These are phyloP conservation scores for Phytophthora citrophthora DNA, from an alignment of 352 stramenopile species.

Conservation along the genomic window DNA sequence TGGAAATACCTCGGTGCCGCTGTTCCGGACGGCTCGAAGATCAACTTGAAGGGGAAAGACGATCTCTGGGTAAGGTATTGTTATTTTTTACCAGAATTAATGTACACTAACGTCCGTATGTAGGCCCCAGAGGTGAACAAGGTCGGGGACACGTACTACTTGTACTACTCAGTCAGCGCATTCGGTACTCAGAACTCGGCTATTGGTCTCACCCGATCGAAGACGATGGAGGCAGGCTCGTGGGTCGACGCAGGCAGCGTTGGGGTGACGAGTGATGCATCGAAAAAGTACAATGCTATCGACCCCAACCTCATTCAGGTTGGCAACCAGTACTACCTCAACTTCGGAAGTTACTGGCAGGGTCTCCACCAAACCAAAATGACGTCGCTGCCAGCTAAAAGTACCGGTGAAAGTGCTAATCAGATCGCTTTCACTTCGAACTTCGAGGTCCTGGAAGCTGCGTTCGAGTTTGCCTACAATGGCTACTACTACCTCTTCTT, in stretches of 20 bases:
- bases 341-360: slow-evolving; percentile 56
- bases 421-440: slow-evolving; percentile 44
- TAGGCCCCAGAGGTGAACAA: slow-evolving; percentile 55
- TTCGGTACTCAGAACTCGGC: slow-evolving; percentile 55
- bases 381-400: slow-evolving; percentile 30
- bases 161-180: slow-evolving; percentile 65
- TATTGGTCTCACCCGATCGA: slow-evolving; percentile 49
- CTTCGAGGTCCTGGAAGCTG: slow-evolving; percentile 45
- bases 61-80: slow-evolving; percentile 16
- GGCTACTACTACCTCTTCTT: slow-evolving; percentile 57
- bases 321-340: slow-evolving; percentile 45
- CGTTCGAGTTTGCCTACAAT: slow-evolving; percentile 46
- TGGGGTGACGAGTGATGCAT: slow-evolving; percentile 39
- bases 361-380: slow-evolving; percentile 43
- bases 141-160: slow-evolving; percentile 56
- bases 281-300: slow-evolving; percentile 61
- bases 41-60: slow-evolving; percentile 52
- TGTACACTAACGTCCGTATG: slow-evolving; percentile 1
- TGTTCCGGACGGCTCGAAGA: slow-evolving; percentile 47
- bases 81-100: neutral
- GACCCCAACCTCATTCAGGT: slow-evolving; percentile 54
- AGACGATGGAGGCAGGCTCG: slow-evolving; percentile 50
- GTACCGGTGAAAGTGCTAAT: slow-evolving; percentile 5
- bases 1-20: slow-evolving; percentile 54
- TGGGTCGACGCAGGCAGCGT: slow-evolving; percentile 44